These are phyloP conservation scores for Magnolia kwangsiensis DNA, from an alignment of 164 flowering plant genomes.

Conservation along the genomic window DNA sequence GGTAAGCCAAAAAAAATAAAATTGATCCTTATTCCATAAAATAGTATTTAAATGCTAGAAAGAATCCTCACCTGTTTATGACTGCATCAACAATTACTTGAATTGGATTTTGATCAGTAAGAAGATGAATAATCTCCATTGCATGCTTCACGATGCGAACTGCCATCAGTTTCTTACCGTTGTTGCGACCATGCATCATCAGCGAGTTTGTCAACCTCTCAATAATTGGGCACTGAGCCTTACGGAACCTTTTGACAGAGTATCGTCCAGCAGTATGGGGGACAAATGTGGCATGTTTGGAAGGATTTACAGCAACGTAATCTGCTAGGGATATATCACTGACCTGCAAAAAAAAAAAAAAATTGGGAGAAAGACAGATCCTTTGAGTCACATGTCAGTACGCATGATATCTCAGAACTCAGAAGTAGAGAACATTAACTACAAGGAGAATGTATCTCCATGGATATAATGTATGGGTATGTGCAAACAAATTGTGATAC, in stretches of 20 bases:
- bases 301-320: slow-evolving; percentile 17
- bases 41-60: neutral
- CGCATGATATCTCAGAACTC: too few relatives aligned
- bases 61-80: slow-evolving; percentile 25
- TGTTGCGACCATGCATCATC: slow-evolving; percentile 41
- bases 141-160: slow-evolving; percentile 38
- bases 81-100: slow-evolving; percentile 37
- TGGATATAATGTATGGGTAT: too few relatives aligned
- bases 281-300: slow-evolving; percentile 31
- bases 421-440: too few relatives aligned
- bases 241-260: slow-evolving; percentile 31
- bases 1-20: too few relatives aligned
- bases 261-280: slow-evolving; percentile 35
- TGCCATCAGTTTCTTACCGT: slow-evolving; percentile 37
- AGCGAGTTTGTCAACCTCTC: slow-evolving; percentile 39
- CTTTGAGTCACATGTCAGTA: neutral
- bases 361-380: neutral
- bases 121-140: slow-evolving; percentile 36
- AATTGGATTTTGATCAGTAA: slow-evolving; percentile 32
- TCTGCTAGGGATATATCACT: slow-evolving; percentile 26
- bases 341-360: slow-evolving; percentile 13
- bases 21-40: neutral
- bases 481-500: too few relatives aligned
- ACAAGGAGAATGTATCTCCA: too few relatives aligned
- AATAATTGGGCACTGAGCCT: slow-evolving; percentile 34